Evolutionary conservation across 768 basidiomycete genomes (phyloP).

Genomic region (Panaeolus cyanescens): DNA sequence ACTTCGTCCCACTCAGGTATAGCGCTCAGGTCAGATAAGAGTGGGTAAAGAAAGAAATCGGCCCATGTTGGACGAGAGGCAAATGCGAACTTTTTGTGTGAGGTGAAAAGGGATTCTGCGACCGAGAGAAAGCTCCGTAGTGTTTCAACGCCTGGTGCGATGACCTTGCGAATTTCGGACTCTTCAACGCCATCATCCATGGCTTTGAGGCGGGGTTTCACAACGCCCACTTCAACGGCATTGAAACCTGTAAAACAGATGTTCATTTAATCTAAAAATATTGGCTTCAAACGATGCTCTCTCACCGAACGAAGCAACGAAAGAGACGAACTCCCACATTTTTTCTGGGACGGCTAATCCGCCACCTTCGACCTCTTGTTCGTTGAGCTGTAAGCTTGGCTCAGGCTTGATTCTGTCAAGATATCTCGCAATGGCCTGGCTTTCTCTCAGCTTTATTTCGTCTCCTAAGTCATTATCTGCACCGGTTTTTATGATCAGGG

Average conservation of each 20-base stretch:
- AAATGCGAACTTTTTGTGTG: constrained; percentile 23
- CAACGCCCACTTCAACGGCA: constrained; percentile 26
- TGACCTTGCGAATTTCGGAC: constrained; percentile 18
- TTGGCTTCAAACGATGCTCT: not conserved
- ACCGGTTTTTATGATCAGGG: constrained; percentile 28
- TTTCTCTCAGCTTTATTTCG: constrained; percentile 29
- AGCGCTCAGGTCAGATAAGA: constrained; percentile 29
- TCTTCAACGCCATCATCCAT: constrained; percentile 26
- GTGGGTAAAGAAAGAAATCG: constrained; percentile 33
- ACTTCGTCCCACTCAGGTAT: constrained; percentile 29
- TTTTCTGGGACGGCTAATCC: constrained; percentile 23
- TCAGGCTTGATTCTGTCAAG: constrained; percentile 30
- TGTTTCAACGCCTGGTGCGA: constrained; percentile 20
- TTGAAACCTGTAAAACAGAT: constrained; percentile 24
- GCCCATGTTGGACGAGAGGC: constrained; percentile 31
- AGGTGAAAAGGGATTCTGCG: constrained; percentile 27
- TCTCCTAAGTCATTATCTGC: constrained; percentile 15
- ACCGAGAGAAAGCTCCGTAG: constrained; percentile 22
- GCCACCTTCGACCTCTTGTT: not conserved
- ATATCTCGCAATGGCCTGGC: constrained; percentile 32
- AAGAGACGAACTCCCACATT: constrained; percentile 36
- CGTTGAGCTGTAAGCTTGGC: constrained; percentile 24
- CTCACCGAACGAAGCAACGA: constrained; percentile 31
- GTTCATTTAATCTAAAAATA: not conserved
- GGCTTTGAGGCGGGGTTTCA: constrained; percentile 31